Conservation (phyloP, 2,329 filamentous ascomycete species). For the Ceratocystiopsis brevicomis region DNA sequence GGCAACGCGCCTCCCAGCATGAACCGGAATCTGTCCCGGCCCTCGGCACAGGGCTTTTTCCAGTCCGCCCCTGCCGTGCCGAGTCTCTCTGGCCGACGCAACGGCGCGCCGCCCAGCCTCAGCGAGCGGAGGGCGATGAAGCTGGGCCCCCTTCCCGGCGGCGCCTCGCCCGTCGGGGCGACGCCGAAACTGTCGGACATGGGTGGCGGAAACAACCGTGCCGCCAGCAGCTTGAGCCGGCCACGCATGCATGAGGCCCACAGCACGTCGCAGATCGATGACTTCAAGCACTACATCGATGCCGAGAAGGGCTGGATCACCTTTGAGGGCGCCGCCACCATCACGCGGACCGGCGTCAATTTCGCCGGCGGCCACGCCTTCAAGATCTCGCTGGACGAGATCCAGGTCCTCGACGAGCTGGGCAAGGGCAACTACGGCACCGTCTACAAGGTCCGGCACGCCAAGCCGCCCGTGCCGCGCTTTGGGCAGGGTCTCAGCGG, state of each 20-base stretch:
- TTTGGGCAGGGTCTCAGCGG: slow-evolving; percentile 39
- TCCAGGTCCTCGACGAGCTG: slow-evolving; percentile 80
- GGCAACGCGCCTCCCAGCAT: slow-evolving; percentile 25
- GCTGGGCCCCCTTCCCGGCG: slow-evolving; percentile 24
- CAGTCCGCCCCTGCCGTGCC: slow-evolving; percentile 34
- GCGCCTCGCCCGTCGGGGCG: slow-evolving; percentile 14
- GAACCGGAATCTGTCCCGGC: slow-evolving; percentile 17
- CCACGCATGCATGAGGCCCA: slow-evolving; percentile 9
- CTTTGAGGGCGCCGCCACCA: slow-evolving; percentile 81
- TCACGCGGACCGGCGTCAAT: slow-evolving; percentile 77
- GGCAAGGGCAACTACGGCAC: slow-evolving; percentile 98
- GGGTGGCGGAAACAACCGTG: slow-evolving; percentile 8
- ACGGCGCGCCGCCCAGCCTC: slow-evolving; percentile 29
- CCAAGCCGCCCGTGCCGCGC: slow-evolving; percentile 39
- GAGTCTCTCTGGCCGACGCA: slow-evolving; percentile 14
- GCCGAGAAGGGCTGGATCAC: slow-evolving; percentile 78
- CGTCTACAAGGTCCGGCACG: slow-evolving; percentile 88
- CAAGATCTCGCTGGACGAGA: slow-evolving; percentile 85
- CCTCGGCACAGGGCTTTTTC: slow-evolving; percentile 27
- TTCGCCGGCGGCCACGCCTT: slow-evolving; percentile 82
- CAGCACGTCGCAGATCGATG: slow-evolving; percentile 32
- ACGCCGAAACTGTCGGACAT: slow-evolving; percentile 28
- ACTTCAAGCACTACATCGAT: slow-evolving; percentile 66
- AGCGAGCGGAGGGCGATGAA: slow-evolving; percentile 49
- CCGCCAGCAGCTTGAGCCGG: slow-evolving; percentile 15